Evolutionary conservation across 2,329 filamentous ascomycete species (phyloP).

Genomic region (Chalaropsis ovoidea): DNA sequence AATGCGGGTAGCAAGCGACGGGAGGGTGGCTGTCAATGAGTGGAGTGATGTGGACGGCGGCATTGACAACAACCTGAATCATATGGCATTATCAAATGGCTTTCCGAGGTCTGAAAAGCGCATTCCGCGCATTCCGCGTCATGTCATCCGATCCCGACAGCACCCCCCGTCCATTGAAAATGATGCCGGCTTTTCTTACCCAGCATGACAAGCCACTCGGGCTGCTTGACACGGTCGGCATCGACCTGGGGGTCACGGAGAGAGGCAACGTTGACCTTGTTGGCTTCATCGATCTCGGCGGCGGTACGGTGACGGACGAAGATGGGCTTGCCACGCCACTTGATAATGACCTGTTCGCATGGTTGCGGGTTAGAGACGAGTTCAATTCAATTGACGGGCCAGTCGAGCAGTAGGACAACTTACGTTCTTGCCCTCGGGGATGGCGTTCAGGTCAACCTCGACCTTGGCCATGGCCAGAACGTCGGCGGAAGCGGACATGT

Average conservation of each 20-base stretch:
- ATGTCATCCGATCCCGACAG: neutral
- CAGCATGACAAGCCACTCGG: constrained; percentile 98
- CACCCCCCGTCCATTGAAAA: constrained; percentile 11
- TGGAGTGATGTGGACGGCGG: neutral
- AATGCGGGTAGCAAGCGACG: neutral
- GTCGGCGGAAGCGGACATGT: constrained; percentile 98
- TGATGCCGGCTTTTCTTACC: constrained; percentile 44
- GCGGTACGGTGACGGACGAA: constrained; percentile 98
- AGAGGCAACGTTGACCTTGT: constrained; percentile 69
- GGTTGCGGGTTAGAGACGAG: constrained; percentile 3
- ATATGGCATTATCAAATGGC: neutral
- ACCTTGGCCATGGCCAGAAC: constrained; percentile 99
- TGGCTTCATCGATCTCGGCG: constrained; percentile 88
- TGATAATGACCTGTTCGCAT: constrained; percentile 76
- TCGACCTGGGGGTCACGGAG: constrained; percentile 89
- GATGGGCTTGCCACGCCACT: constrained; percentile 99
- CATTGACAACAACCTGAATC: neutral
- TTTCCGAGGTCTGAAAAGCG: neutral
- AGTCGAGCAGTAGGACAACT: constrained; percentile 33
- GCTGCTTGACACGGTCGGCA: constrained; percentile 89
- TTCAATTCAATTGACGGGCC: neutral
- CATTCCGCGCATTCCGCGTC: neutral
- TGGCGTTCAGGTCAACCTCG: constrained; percentile 82
- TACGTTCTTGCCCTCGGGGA: constrained; percentile 99
- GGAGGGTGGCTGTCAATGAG: neutral